Conservation (phyloP, 371 early-diverging fungal species). For the Syncephalastrum sp. region DNA sequence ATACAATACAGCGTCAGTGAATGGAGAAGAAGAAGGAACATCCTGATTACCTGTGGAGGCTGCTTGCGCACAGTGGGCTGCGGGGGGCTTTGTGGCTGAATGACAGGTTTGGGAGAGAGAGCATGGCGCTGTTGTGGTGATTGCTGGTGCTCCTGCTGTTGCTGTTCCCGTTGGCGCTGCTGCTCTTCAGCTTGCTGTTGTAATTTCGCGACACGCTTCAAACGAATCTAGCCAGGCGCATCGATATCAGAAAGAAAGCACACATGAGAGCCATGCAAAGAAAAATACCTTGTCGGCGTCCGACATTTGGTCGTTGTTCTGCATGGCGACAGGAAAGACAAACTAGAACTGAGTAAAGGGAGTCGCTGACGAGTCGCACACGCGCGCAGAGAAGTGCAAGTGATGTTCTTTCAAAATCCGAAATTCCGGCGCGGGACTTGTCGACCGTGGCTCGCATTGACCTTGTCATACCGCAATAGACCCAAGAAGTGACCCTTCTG, state of each 20-base stretch:
- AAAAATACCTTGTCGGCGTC: constrained; percentile 20
- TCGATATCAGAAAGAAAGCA: background rate
- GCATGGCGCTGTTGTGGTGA: background rate
- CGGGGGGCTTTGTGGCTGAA: background rate
- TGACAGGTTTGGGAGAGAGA: background rate
- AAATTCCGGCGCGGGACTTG: too few species aligned
- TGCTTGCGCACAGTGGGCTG: background rate
- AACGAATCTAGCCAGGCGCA: constrained; percentile 58
- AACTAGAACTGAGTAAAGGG: background rate
- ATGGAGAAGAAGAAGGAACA: background rate
- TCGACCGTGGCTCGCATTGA: too few species aligned
- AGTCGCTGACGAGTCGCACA: too few species aligned
- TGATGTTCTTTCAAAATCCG: too few species aligned
- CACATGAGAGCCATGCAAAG: background rate
- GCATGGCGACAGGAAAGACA: constrained; percentile 5
- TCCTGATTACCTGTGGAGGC: constrained; percentile 1
- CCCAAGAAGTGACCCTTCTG: too few species aligned
- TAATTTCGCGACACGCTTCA: constrained; percentile 69
- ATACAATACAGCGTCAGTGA: background rate
- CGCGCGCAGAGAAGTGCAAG: too few species aligned
- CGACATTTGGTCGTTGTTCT: constrained; percentile 13
- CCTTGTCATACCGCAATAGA: too few species aligned
- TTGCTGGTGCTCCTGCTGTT: background rate
- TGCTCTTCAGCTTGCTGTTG: constrained; percentile 42
- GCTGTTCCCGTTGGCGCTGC: constrained; percentile 12